Conservation (phyloP, 1,139 yeast genomes). For the Hyphopichia buzzinii region DNA sequence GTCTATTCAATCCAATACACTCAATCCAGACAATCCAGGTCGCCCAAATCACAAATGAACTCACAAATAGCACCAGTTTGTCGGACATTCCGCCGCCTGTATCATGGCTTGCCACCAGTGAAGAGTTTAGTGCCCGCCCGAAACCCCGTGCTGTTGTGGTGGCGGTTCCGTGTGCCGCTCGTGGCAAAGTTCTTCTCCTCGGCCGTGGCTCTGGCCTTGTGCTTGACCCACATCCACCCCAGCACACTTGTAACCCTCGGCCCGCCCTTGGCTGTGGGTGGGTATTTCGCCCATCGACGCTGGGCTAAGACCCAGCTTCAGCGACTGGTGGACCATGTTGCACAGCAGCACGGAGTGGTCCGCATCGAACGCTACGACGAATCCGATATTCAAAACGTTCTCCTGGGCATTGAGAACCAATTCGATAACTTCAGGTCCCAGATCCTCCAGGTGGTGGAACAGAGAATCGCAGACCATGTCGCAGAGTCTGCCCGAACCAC, state of each 20-base stretch:
- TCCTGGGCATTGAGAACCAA: slow-evolving; percentile 38
- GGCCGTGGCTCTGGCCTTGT: slow-evolving; percentile 24
- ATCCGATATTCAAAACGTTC: slow-evolving; percentile 25
- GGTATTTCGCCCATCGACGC: slow-evolving; percentile 22
- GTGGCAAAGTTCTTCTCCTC: slow-evolving; percentile 29
- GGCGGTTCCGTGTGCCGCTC: slow-evolving; percentile 29
- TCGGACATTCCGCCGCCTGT: neutral
- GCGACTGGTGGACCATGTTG: slow-evolving; percentile 12
- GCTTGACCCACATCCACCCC: slow-evolving; percentile 38
- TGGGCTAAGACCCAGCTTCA: slow-evolving; percentile 15
- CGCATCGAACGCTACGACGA: slow-evolving; percentile 34
- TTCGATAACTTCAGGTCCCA: slow-evolving; percentile 35
- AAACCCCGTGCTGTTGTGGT: slow-evolving; percentile 22
- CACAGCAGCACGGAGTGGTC: slow-evolving; percentile 14
- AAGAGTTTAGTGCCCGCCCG: slow-evolving; percentile 15
- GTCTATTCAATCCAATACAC: too few species aligned
- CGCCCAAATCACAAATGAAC: too few species aligned
- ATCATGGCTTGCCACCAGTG: slow-evolving; percentile 3
- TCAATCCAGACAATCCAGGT: too few species aligned
- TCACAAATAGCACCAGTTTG: too few species aligned
- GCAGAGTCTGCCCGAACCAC: slow-evolving; percentile 6
- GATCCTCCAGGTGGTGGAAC: slow-evolving; percentile 24
- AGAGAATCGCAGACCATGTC: slow-evolving; percentile 22
- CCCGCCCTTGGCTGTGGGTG: slow-evolving; percentile 34
- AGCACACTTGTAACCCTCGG: slow-evolving; percentile 31